These are phyloP conservation scores for Hygrocybe coccinea DNA, from an alignment of 768 basidiomycete species.

Conservation along the genomic window DNA sequence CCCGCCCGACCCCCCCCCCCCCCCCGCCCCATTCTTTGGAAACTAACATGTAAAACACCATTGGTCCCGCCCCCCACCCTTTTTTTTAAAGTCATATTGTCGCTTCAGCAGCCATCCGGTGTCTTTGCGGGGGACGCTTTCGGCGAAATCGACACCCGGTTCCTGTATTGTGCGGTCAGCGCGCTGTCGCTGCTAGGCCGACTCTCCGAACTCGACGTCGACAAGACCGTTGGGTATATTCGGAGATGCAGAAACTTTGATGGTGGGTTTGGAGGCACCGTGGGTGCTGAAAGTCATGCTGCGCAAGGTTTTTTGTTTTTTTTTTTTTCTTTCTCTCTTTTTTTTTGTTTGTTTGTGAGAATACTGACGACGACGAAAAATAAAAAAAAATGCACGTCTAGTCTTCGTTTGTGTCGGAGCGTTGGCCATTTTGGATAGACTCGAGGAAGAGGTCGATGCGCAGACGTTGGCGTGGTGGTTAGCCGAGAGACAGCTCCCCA, in stretches of 20 bases:
- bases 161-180: conserved; percentile 81
- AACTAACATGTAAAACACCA: no score
- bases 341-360: no score
- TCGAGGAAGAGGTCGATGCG: conserved; percentile 68
- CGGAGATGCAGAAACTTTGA: conserved; percentile 85
- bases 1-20: no score
- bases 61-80: no score
- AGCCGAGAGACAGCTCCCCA: conserved; percentile 86
- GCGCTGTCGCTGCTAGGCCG: conserved; percentile 77
- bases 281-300: conserved; percentile 91
- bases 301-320: conserved; percentile 60
- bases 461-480: conserved; percentile 92
- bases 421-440: conserved; percentile 77
- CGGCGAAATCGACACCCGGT: conserved; percentile 92
- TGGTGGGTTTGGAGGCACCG: conserved; percentile 81
- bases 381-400: no score
- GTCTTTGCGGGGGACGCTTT: conserved; percentile 86
- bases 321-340: neutral
- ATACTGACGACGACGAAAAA: no score
- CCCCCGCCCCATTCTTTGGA: no score
- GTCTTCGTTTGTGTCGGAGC: conserved; percentile 89
- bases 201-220: conserved; percentile 62
- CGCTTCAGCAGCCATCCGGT: conserved; percentile 81
- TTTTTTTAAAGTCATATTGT: conserved; percentile 61
- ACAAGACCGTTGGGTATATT: conserved; percentile 69